These are phyloP conservation scores for Paecilomyces sp. DNA, from an alignment of 2,329 filamentous ascomycete genomes.

Conservation along the genomic window DNA sequence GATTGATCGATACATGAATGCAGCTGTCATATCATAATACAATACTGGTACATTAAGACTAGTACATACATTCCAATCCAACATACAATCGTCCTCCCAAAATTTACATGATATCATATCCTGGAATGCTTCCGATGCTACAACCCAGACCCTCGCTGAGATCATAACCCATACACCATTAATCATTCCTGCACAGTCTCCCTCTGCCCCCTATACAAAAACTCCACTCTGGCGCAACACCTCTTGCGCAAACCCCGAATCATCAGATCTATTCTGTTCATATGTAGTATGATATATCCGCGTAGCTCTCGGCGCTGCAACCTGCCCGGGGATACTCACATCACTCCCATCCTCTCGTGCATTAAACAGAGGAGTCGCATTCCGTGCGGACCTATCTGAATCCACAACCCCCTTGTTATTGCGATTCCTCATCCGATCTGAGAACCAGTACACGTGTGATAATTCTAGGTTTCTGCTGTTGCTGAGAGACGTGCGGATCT, in stretches of 20 bases:
- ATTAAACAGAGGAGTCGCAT: not conserved
- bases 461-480: not conserved
- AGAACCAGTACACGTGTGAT: not conserved
- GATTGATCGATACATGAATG: not conserved
- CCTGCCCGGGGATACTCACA: not conserved
- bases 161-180: not conserved
- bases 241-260: not conserved
- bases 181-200: not conserved
- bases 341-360: not conserved
- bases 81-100: not conserved
- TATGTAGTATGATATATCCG: not conserved
- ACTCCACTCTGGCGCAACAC: not conserved
- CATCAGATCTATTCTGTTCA: not conserved
- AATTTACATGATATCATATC: not conserved
- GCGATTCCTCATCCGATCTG: not conserved
- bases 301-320: not conserved
- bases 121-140: not conserved
- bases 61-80: not conserved
- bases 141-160: not conserved
- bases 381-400: not conserved
- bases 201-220: not conserved
- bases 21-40: not conserved
- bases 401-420: not conserved
- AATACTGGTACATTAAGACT: not conserved
- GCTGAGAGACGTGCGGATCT: conserved; percentile 1